Base-by-base conservation (phyloP, 805 yeast species). In the Blastobotrys terrestris region DNA sequence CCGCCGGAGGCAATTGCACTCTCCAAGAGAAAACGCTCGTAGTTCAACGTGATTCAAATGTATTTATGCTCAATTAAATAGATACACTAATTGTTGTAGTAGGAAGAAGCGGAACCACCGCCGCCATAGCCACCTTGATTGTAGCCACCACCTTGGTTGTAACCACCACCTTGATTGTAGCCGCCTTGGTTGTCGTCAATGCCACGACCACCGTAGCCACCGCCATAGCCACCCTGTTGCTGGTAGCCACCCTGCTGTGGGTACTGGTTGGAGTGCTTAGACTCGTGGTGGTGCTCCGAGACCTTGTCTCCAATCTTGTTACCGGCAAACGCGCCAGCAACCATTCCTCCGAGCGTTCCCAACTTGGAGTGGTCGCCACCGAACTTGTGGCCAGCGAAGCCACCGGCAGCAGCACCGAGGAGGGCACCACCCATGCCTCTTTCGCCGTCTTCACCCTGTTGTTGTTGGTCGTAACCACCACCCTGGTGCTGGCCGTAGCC, bases 321-420 rank as follows among this genome's bases (percentile, higher is more conserved):
- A 26, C 54, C 56, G 19, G 51, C 46, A 26, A 54, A 19, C 21
- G 54, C 56, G 15, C 56, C 56, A n/a, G 52, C 50, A 35, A 52
- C 47, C 14, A 49, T 46, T 14, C 56, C 56, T 4, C 56, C 56
- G 21, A 54, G 22, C 39, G 54, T 51, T 19, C 54, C 54, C 19
- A 54, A 31, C 15, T 14, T 39, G 43, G 49, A 48, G 43, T 46
- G 52, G 40, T 50, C 53, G 26, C 44, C 40, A 13, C 51, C 50
- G 3, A 51, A 20, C 48, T 44, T 51, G 50, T 54, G 46, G 19
- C 56, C 56, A 14, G 40, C 50, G 31, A 51, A 47, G 39, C 54
- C 56, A 22, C 56, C 56, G 8, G 56, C 56, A 15, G 49, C 48
- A n/a, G 52, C 56, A 16, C 56, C 56, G 3, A 49, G 43, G 16